These are phyloP conservation scores for Tilletiopsis washingtonensis DNA, from an alignment of 1,284 basidiomycete species.

Conservation along the genomic window DNA sequence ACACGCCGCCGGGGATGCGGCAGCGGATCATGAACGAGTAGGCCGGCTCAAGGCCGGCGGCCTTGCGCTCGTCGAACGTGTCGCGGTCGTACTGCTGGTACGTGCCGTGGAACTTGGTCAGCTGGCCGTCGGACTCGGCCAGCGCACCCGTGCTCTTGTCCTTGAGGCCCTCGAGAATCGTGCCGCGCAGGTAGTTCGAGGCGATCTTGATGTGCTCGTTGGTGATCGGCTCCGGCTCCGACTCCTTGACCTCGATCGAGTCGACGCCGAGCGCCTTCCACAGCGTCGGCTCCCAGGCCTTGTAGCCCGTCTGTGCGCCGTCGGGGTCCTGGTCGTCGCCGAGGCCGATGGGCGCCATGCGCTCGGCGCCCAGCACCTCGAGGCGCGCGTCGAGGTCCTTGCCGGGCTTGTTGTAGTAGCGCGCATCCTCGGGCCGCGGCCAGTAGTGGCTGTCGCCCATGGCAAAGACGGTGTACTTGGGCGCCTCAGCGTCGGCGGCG, in stretches of 20 bases:
- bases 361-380: conserved; percentile 36
- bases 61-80: conserved; percentile 89
- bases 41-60: conserved; percentile 87
- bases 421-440: conserved; percentile 90
- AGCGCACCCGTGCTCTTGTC: conserved; percentile 83
- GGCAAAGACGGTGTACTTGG: conserved; percentile 64
- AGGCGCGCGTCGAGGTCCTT: conserved; percentile 75
- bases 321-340: conserved; percentile 98
- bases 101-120: conserved; percentile 94
- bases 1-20: conserved; percentile 90
- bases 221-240: conserved; percentile 91
- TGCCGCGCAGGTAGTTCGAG: conserved; percentile 85
- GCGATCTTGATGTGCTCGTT: conserved; percentile 99
- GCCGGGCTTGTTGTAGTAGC: conserved; percentile 94
- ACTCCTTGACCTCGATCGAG: conserved; percentile 76
- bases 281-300: conserved; percentile 79
- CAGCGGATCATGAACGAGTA: conserved; percentile 99
- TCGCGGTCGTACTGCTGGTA: conserved; percentile 76
- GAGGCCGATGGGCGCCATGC: conserved; percentile 55
- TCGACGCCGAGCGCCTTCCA: conserved; percentile 96
- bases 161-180: conserved; percentile 78
- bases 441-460: conserved; percentile 99
- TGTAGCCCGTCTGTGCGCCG: conserved; percentile 92
- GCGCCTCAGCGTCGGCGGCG: conserved; percentile 22
- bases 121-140: conserved; percentile 78